Evolutionary conservation across 164 flowering plant species (phyloP).

Genomic region (Macadamia integrifolia): DNA sequence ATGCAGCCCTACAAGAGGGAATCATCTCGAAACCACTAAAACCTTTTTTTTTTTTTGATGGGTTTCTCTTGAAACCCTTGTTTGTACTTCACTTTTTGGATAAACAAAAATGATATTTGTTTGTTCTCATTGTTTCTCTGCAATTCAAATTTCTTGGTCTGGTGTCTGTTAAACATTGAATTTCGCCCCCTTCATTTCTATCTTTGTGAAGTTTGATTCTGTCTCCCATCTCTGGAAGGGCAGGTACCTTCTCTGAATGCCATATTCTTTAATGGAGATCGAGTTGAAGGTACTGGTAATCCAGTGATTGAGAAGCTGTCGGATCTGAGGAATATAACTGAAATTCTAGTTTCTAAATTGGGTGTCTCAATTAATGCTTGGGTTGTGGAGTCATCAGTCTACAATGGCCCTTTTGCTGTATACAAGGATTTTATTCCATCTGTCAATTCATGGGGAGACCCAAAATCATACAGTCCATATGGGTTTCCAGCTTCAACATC

Average conservation of each 20-base stretch:
- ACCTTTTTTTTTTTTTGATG: too few relatives aligned
- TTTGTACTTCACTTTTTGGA: too few relatives aligned
- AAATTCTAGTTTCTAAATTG: constrained; percentile 69
- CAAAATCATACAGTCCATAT: constrained; percentile 43
- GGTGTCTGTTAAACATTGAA: not conserved
- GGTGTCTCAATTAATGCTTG: constrained; percentile 63
- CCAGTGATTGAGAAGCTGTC: constrained; percentile 72
- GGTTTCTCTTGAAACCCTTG: too few relatives aligned
- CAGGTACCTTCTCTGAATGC: constrained; percentile 81
- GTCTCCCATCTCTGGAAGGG: not conserved
- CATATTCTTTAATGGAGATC: constrained; percentile 80
- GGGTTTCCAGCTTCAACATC: constrained; percentile 71
- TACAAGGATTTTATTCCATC: constrained; percentile 71
- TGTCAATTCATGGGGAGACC: constrained; percentile 67
- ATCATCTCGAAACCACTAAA: too few relatives aligned
- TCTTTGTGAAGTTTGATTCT: not conserved
- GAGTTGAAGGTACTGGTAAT: constrained; percentile 65
- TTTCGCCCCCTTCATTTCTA: not conserved
- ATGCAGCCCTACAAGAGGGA: too few relatives aligned
- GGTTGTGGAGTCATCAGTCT: constrained; percentile 79
- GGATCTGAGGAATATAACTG: constrained; percentile 46
- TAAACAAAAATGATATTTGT: too few relatives aligned
- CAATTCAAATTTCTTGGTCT: not conserved
- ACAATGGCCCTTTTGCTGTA: constrained; percentile 80
- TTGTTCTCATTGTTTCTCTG: not conserved